Conservation (phyloP, 768 basidiomycete species). For the Naganishia randhawae region DNA sequence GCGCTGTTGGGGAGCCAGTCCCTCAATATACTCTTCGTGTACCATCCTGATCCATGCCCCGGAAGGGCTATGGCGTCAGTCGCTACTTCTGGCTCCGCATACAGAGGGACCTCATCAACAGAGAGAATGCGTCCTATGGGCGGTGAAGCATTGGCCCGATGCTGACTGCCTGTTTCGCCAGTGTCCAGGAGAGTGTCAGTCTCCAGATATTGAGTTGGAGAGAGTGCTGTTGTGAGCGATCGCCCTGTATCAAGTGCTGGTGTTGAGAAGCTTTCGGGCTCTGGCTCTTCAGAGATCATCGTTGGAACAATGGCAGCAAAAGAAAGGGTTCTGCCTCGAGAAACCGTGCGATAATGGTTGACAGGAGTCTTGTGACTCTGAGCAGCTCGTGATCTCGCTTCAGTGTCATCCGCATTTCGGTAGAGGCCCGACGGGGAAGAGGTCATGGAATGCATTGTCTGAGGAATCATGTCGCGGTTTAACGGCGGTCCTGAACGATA, state of each 20-base stretch:
- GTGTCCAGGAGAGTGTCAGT: background rate
- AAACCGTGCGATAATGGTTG: background rate
- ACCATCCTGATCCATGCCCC: background rate
- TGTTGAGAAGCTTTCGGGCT: background rate
- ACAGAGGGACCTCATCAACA: background rate
- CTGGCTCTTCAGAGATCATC: background rate
- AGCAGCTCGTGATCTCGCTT: background rate
- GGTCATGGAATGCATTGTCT: background rate
- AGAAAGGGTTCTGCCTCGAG: background rate
- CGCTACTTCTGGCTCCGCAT: background rate
- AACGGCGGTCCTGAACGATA: background rate
- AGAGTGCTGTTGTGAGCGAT: background rate
- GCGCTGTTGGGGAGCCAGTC: background rate
- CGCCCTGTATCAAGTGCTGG: background rate
- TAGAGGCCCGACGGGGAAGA: background rate
- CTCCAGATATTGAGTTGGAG: background rate
- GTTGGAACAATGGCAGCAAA: background rate
- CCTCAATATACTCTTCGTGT: background rate
- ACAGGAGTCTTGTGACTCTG: background rate
- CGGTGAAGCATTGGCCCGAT: background rate
- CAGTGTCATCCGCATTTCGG: background rate
- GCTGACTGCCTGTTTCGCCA: background rate
- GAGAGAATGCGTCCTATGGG: background rate
- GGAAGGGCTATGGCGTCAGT: background rate
- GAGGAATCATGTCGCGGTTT: background rate